Conservation (phyloP, 306 rosid genomes). For the Trichosanthes truncata region DNA sequence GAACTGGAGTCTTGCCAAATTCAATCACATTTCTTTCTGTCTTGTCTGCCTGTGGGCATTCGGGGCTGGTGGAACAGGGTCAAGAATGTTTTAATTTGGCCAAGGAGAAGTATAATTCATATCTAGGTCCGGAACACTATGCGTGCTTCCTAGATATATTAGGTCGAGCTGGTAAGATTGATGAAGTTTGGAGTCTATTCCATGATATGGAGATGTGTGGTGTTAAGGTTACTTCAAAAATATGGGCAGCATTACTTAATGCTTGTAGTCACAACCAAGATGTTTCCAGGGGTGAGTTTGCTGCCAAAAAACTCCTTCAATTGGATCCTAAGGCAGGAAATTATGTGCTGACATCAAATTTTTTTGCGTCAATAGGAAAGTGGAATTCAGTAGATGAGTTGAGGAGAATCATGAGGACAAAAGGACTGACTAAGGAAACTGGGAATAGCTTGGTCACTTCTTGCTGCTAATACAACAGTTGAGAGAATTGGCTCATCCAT, state of each 20-base stretch:
- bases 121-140: constrained; percentile 44
- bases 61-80: constrained; percentile 54
- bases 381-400: constrained; percentile 50
- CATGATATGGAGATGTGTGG: constrained; percentile 26
- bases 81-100: constrained; percentile 28
- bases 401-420: constrained; percentile 35
- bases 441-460: constrained; percentile 44
- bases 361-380: constrained; percentile 48
- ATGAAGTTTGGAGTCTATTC: constrained; percentile 36
- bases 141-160: constrained; percentile 48
- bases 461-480: background rate
- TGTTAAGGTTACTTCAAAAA: constrained; percentile 25
- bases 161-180: constrained; percentile 48
- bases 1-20: constrained; percentile 22
- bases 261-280: constrained; percentile 42
- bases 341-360: constrained; percentile 41
- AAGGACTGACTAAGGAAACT: constrained; percentile 49
- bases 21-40: constrained; percentile 40
- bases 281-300: constrained; percentile 43
- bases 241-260: constrained; percentile 48
- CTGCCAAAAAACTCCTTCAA: constrained; percentile 39
- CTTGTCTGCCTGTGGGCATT: constrained; percentile 27
- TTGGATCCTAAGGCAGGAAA: constrained; percentile 43
- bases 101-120: constrained; percentile 33
- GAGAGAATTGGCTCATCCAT: background rate